phyloP scores from a whole-genome alignment of 75 land plant genomes.

The Pinus tabuliformis region DNA sequence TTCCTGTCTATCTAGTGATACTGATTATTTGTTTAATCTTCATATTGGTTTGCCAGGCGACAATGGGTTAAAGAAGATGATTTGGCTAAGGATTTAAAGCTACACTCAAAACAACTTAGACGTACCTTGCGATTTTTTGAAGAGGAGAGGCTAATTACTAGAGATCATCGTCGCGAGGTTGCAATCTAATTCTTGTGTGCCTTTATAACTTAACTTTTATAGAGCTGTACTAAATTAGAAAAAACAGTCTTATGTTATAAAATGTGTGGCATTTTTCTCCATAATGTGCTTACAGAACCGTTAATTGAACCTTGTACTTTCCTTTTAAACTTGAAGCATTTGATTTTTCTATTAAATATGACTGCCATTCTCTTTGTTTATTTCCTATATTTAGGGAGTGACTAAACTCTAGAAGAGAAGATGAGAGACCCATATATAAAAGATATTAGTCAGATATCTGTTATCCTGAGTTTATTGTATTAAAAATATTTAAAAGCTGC shows the following conservation, averaged over 20 bases:
- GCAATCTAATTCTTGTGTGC: not conserved
- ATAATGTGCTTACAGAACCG: not conserved
- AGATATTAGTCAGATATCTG: too few relatives aligned
- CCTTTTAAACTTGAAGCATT: not conserved
- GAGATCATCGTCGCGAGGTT: slow-evolving; percentile 94
- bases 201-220: not conserved
- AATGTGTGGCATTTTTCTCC: not conserved
- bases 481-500: too few relatives aligned
- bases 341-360: not conserved
- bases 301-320: not conserved
- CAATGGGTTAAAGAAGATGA: slow-evolving; percentile 99
- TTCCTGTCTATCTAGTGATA: not conserved
- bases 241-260: not conserved
- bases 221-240: not conserved
- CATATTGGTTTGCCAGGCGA: slow-evolving; percentile 32
- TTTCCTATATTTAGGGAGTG: not conserved
- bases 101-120: slow-evolving; percentile 90
- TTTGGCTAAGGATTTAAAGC: slow-evolving; percentile 78
- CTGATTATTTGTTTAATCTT: slow-evolving; percentile 1
- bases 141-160: slow-evolving; percentile 75
- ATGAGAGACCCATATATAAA: too few relatives aligned
- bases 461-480: too few relatives aligned
- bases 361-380: not conserved
- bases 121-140: slow-evolving; percentile 78
- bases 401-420: not conserved